Base-by-base conservation (phyloP, 2,329 filamentous ascomycete genomes). In the Aureobasidium lini region DNA sequence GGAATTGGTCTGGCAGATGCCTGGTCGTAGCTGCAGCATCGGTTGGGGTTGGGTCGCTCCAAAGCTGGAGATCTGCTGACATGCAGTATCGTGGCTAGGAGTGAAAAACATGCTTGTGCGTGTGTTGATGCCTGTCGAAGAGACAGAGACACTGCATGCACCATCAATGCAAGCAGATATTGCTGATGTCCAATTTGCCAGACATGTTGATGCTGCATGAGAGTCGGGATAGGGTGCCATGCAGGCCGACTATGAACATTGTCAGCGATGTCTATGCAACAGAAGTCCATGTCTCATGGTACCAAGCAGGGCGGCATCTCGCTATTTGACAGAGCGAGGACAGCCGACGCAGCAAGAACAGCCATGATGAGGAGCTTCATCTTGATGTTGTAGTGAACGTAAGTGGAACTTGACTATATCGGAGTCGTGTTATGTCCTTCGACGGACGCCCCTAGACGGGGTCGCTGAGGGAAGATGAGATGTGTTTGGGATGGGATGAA, bases 91-190 rank as follows among this genome's bases (percentile, higher is more conserved):
- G n/a, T 16, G 13, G 7, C 46, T 52, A 10, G 57, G 48, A 0
- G 47, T 43, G 39, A 59, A 59, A 31, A 50, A 52, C n/a, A 59
- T 37, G 47, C 37, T 59, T 15, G 47, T 59, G n/a, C 47, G 47
- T 9, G 47, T 31, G 10, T 44, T 48, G 39, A 23, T 16, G 11
- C 36, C n/a, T 13, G 57, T 10, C 4, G 57, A 52, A 16, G 40
- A 50, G 48, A 44, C 36, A 11, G 47, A 46, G 11, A 42, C 40
- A 18, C 57, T 59, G 40, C 57, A 59, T 4, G 57, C 13, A 2
- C 18, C 29, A 23, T 59, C 57, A 39, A 59, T 46, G 32, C 57
- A 59, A 7, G 40, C 16, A 1, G 37, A 34, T 13, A 59, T 47
- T n/a, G 23, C 16, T 6, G 29, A 31, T 15, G 46, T 59, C 48